Base-by-base conservation (phyloP, 129 eudicot species). In the Scalesia atractyloides region DNA sequence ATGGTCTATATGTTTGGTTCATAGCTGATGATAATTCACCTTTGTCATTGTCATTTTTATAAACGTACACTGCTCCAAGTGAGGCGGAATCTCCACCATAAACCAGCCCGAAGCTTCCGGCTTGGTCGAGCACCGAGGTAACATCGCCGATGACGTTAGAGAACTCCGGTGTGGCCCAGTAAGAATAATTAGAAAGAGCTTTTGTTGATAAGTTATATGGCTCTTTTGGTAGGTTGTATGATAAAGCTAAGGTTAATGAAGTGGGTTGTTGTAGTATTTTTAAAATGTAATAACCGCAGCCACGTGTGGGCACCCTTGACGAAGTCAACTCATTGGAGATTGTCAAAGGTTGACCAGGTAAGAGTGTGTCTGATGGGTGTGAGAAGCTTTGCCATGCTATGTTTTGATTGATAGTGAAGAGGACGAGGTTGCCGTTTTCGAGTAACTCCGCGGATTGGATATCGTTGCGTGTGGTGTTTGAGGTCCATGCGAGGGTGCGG, bases 321-420 rank as follows among this genome's bases (percentile, higher is more conserved):
- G 99, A 94, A 22, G 84, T 86, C 69, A 90, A 79, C 85, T 90
- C 96, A 5, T 65, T 83, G 18, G 89, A 79, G 41, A 51, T 89
- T 5, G 89, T 86, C 63, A 94, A 80, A 47, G 99, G 89, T 63
- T 94, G 99, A 57, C 99, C 99, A 1, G 97, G 97, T 26, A 94
- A 79, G 73, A 90, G 93, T 3, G 99, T 94, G 80, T 94, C 97
- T 0, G 97, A 90, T 43, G 99, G 99, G 80, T 94, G 94, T 2
- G 89, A 73, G 59, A 94, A 94, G 86, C 93, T 86, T 67, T 94
- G 93, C 97, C 97, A 94, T 1, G 83, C 84, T 49, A 84, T 60
- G 54, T 57, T 44, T 37, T 68, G 79, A 50, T 79, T 41, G 19
- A 56, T 30, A 24, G 78, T 72, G 76, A 81, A 94, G 62, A 90